phyloP scores from a whole-genome alignment of 768 basidiomycete genomes.

The Boletus coccyginus region DNA sequence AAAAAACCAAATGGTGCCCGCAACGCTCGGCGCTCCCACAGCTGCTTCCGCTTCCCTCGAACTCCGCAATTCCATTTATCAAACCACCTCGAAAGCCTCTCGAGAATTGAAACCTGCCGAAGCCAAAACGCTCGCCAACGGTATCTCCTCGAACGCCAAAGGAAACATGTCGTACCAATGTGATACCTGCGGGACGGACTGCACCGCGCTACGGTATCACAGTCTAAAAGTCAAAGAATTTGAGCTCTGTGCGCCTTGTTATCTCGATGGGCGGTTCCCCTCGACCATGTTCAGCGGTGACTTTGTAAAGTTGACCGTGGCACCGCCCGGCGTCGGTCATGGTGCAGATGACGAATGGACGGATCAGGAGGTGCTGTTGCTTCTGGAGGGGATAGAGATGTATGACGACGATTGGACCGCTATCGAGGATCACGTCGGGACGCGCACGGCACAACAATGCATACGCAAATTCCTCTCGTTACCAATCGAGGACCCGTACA shows the following conservation, averaged over 20 bases:
- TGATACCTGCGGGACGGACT: constrained; percentile 94
- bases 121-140: constrained; percentile 60
- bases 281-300: constrained; percentile 95
- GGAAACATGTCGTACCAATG: constrained; percentile 68
- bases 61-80: constrained; percentile 84
- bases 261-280: constrained; percentile 95
- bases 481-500: constrained; percentile 94
- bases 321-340: constrained; percentile 31
- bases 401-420: constrained; percentile 95
- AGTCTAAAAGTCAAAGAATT: constrained; percentile 90
- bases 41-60: constrained; percentile 71
- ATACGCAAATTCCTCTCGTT: constrained; percentile 93
- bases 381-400: constrained; percentile 98
- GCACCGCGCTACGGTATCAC: constrained; percentile 85
- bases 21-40: constrained; percentile 5
- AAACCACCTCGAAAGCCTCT: constrained; percentile 82
- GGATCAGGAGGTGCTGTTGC: constrained; percentile 82
- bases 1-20: constrained; percentile 31
- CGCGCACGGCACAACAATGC: constrained; percentile 90
- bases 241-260: constrained; percentile 88
- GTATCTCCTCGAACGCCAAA: constrained; percentile 43
- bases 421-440: constrained; percentile 91
- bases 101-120: constrained; percentile 65
- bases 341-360: constrained; percentile 72
- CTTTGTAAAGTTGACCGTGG: constrained; percentile 79